phyloP scores from a whole-genome alignment of 805 yeast genomes.

The Candida qinlingensis region DNA sequence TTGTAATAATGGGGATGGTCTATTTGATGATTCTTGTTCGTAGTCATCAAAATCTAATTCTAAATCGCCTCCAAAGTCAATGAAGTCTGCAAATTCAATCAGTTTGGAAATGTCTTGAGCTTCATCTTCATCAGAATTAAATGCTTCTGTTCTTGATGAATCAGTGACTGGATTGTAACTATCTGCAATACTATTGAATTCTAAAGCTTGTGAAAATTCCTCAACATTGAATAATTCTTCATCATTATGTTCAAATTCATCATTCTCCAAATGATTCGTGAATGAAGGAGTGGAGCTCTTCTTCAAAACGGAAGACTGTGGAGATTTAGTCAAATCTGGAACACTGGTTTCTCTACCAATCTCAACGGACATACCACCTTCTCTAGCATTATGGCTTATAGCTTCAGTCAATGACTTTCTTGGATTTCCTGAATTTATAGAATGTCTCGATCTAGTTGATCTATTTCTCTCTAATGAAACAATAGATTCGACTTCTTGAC shows the following conservation, averaged over 20 bases:
- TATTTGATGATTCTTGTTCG: background rate
- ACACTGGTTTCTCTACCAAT: conserved; percentile 9
- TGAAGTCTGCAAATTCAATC: conserved; percentile 40
- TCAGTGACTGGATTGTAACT: conserved; percentile 1
- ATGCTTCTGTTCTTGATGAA: background rate
- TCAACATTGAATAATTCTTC: conserved; percentile 26
- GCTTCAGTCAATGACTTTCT: conserved; percentile 24
- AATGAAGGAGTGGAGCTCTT: conserved; percentile 11
- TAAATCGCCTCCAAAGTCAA: conserved; percentile 40
- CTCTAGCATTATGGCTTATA: conserved; percentile 34
- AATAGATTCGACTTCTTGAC: conserved; percentile 69
- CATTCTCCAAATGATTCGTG: conserved; percentile 3
- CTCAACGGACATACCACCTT: conserved; percentile 46
- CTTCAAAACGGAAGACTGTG: conserved; percentile 32
- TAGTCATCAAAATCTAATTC: conserved; percentile 28
- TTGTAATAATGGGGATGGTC: conserved; percentile 8
- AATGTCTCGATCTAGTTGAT: conserved; percentile 51
- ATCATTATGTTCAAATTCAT: conserved; percentile 6
- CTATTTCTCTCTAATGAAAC: conserved; percentile 61
- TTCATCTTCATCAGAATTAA: conserved; percentile 5
- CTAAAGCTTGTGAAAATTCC: conserved; percentile 19
- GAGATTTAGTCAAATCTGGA: conserved; percentile 33
- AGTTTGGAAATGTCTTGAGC: conserved; percentile 34
- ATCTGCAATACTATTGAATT: conserved; percentile 15
- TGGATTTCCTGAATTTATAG: conserved; percentile 21